A percentile compares a stretch with the other conserved stretches of the same genome.
These are phyloP conservation scores for Penicillium chermesinum DNA, from an alignment of 495 filamentous ascomycete species.

Conservation along the genomic window DNA sequence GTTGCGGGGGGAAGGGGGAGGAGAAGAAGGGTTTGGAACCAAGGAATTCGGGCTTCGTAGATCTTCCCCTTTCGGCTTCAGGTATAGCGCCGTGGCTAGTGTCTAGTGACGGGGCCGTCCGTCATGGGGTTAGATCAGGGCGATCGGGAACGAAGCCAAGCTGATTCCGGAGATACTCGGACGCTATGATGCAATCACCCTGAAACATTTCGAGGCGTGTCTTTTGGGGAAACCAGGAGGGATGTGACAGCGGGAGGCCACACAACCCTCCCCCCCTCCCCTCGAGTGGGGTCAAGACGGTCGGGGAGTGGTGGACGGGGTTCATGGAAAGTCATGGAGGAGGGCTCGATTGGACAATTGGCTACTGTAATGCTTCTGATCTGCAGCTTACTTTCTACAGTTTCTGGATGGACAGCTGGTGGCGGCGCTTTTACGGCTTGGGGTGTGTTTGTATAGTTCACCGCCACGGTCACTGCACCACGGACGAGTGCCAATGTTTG, in stretches of 20 bases:
- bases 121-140: neutral
- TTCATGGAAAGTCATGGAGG: neutral
- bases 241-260: slow-evolving; percentile 22
- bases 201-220: slow-evolving; percentile 21
- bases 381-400: neutral
- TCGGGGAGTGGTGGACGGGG: neutral
- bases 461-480: neutral
- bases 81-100: neutral
- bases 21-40: too few relatives aligned
- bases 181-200: slow-evolving; percentile 19
- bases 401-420: neutral
- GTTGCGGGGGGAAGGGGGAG: too few relatives aligned
- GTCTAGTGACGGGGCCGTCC: neutral
- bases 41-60: too few relatives aligned
- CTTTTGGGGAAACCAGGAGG: slow-evolving; percentile 6
- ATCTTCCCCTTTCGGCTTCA: neutral
- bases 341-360: neutral
- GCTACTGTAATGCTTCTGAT: neutral
- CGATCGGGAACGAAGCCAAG: slow-evolving; percentile 3
- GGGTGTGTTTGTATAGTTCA: neutral
- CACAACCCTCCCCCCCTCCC: neutral
- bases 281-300: neutral
- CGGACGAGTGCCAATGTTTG: neutral
- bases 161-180: slow-evolving; percentile 18
- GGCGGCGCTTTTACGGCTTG: neutral